phyloP scores from a whole-genome alignment of 768 basidiomycete genomes.

The Leccinum pellstonianum region DNA sequence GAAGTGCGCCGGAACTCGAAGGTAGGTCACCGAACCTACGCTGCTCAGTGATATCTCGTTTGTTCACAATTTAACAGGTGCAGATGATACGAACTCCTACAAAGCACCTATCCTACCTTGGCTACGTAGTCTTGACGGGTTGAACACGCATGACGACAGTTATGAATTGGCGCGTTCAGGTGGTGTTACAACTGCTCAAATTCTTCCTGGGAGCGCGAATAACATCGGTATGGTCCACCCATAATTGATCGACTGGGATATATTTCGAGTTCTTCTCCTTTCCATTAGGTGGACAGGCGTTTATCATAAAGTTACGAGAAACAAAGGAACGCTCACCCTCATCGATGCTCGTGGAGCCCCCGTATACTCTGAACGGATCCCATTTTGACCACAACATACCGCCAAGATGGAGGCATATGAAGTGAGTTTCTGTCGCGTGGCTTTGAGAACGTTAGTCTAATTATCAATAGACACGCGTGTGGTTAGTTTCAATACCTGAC shows the following conservation, averaged over 20 bases:
- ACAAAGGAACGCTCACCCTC: constrained; percentile 47
- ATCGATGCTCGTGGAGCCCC: constrained; percentile 50
- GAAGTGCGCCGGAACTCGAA: constrained; percentile 31
- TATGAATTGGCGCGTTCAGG: constrained; percentile 42
- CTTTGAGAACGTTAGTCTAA: not conserved
- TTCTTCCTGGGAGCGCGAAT: constrained; percentile 46
- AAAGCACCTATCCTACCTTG: constrained; percentile 65
- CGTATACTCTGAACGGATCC: constrained; percentile 37
- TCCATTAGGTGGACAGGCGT: constrained; percentile 46
- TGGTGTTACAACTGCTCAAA: constrained; percentile 46
- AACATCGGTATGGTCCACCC: constrained; percentile 17
- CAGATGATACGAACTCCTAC: constrained; percentile 55
- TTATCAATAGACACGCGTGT: constrained; percentile 35
- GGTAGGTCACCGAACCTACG: constrained; percentile 17
- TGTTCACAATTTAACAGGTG: constrained; percentile 31
- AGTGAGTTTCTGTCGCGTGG: constrained; percentile 13
- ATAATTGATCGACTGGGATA: not conserved
- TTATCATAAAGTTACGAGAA: constrained; percentile 48
- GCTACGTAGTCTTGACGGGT: constrained; percentile 45
- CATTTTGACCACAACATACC: constrained; percentile 18
- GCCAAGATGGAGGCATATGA: constrained; percentile 31
- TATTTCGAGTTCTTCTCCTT: not conserved
- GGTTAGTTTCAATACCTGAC: constrained; percentile 32
- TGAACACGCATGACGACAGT: constrained; percentile 45
- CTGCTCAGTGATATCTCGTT: not conserved